Evolutionary conservation across 2,329 filamentous ascomycete species (phyloP).

Genomic region (Fusarium penzigii): DNA sequence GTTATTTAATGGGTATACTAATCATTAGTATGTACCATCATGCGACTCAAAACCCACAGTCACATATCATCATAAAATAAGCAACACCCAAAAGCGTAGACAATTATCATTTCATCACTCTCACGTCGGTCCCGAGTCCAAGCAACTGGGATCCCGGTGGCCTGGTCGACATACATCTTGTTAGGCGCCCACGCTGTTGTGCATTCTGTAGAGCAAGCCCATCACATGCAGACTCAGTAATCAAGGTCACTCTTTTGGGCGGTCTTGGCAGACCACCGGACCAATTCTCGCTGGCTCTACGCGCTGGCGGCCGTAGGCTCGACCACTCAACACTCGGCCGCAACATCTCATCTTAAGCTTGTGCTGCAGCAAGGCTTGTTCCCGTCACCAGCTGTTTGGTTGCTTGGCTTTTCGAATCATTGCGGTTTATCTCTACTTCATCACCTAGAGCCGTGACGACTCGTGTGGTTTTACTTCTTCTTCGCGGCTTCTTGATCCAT

Average conservation of each 20-base stretch:
- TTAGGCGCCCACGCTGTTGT: neutral
- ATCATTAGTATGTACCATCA: too few species aligned
- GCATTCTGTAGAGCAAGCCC: neutral
- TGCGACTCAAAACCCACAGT: too few species aligned
- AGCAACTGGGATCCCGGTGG: neutral
- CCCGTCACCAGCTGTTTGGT: conserved; percentile 27
- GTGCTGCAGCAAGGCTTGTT: conserved; percentile 22
- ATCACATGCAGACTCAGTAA: conserved; percentile 12
- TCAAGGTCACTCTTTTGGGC: conserved; percentile 1
- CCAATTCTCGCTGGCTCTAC: conserved; percentile 26
- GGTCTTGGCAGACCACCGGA: conserved; percentile 6
- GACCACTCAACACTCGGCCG: conserved; percentile 21
- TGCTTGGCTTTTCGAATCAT: conserved; percentile 18
- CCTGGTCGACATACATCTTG: neutral
- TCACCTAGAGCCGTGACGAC: conserved; percentile 1
- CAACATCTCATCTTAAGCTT: conserved; percentile 14
- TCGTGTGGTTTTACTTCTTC: conserved; percentile 10
- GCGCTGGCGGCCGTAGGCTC: conserved; percentile 25
- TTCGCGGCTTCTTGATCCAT: neutral
- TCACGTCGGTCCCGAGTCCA: neutral
- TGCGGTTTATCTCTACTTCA: too few species aligned
- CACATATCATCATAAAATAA: too few species aligned
- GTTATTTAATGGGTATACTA: too few species aligned
- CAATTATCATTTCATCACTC: too few species aligned
- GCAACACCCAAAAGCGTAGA: too few species aligned